phyloP scores from a whole-genome alignment of 179 eudicot genomes.

The Camellia oleifera region DNA sequence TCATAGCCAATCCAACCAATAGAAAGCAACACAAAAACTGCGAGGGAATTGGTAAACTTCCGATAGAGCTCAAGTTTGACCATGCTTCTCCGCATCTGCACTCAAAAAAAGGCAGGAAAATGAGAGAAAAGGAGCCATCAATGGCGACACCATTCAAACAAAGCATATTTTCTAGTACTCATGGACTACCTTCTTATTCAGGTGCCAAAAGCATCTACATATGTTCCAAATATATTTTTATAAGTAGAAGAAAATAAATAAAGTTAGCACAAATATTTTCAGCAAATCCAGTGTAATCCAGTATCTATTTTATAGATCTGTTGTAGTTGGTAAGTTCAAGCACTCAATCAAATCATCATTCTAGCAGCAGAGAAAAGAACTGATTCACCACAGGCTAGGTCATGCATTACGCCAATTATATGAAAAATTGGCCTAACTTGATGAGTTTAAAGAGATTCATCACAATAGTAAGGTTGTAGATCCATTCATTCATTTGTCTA shows the following conservation, averaged over 20 bases:
- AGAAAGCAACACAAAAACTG: slow-evolving; percentile 80
- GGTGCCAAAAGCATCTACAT: background rate
- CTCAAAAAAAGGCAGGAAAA: background rate
- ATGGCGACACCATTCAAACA: background rate
- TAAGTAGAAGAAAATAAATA: background rate
- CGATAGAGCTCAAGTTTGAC: slow-evolving; percentile 87
- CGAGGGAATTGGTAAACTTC: slow-evolving; percentile 81
- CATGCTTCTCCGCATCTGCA: slow-evolving; percentile 75
- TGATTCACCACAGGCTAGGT: background rate
- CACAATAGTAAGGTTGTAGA: background rate
- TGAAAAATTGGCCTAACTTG: background rate
- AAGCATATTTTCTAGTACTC: background rate
- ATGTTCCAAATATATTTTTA: background rate
- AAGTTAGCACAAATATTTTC: background rate
- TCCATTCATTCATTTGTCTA: background rate
- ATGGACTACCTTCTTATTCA: background rate
- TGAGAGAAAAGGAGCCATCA: slow-evolving; percentile 1
- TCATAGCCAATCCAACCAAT: slow-evolving; percentile 97
- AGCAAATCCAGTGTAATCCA: background rate
- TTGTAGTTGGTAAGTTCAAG: background rate
- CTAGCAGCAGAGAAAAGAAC: background rate
- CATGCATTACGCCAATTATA: background rate
- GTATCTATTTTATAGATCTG: background rate
- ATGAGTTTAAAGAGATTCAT: background rate
- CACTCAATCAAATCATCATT: slow-evolving; percentile 7